Conservation (phyloP, 768 basidiomycete species). For the Phaffia australis region DNA sequence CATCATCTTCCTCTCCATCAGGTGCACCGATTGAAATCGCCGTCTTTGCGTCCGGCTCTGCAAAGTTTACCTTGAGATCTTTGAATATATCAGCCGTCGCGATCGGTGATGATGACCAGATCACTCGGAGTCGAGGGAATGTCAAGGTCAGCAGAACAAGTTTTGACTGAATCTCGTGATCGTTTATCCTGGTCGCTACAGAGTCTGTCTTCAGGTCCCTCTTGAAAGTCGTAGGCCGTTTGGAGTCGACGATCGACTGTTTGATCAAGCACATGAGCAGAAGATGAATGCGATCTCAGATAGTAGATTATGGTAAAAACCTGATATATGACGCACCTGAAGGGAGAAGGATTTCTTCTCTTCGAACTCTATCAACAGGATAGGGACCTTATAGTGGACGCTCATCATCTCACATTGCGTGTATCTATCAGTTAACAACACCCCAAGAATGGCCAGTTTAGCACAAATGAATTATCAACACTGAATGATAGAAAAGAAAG, state of each 20-base stretch:
- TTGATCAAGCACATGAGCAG: neutral
- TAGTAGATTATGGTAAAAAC: neutral
- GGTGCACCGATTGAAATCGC: constrained; percentile 75
- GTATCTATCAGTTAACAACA: constrained; percentile 51
- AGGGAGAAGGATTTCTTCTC: constrained; percentile 91
- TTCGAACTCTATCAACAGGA: constrained; percentile 92
- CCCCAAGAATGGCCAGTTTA: neutral
- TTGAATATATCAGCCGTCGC: constrained; percentile 83
- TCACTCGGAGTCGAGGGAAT: constrained; percentile 83
- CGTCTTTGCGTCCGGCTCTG: constrained; percentile 66
- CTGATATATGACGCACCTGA: constrained; percentile 47
- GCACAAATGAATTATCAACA: neutral
- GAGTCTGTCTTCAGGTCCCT: constrained; percentile 2
- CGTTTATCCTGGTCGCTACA: constrained; percentile 4
- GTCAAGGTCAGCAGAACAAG: constrained; percentile 76
- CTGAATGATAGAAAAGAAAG: neutral
- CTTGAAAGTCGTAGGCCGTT: constrained; percentile 31
- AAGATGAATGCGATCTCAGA: constrained; percentile 6
- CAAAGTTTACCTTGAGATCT: constrained; percentile 68
- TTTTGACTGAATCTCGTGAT: constrained; percentile 65
- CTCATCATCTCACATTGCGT: constrained; percentile 97
- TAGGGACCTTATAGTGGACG: constrained; percentile 83
- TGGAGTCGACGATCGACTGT: constrained; percentile 38
- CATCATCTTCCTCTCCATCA: constrained; percentile 48
- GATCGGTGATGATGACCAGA: constrained; percentile 95